phyloP scores from a whole-genome alignment of 257 asterid genomes.

The Penstemon newberryi region DNA sequence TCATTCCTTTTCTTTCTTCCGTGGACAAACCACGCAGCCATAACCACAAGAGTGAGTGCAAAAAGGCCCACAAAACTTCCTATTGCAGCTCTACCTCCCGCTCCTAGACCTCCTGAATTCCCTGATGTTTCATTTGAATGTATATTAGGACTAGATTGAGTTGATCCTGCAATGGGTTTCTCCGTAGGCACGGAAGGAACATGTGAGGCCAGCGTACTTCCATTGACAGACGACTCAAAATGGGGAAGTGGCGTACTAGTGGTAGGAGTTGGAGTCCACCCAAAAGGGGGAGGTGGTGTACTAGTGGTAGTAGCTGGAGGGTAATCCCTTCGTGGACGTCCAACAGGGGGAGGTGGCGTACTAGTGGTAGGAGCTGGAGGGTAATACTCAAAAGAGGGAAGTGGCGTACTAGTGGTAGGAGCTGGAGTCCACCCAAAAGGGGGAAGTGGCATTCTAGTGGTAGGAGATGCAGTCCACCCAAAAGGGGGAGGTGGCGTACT shows the following conservation, averaged over 20 bases:
- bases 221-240: constrained; percentile 27
- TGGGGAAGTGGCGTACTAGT: constrained; percentile 1
- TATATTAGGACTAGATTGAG: constrained; percentile 40
- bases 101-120: constrained; percentile 40
- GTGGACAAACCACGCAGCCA: constrained; percentile 60
- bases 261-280: constrained; percentile 45
- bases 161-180: constrained; percentile 71
- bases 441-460: no score
- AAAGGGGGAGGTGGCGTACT: no score
- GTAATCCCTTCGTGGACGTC: constrained; percentile 2
- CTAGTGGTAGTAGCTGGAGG: constrained; percentile 44
- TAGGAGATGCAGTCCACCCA: no score
- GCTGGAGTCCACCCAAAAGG: no score
- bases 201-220: constrained; percentile 36
- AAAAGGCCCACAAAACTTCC: constrained; percentile 60
- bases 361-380: constrained; percentile 32
- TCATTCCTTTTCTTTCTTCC: constrained; percentile 59
- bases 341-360: constrained; percentile 23
- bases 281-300: constrained; percentile 37
- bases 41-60: constrained; percentile 57
- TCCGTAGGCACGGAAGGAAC: constrained; percentile 43
- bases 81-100: constrained; percentile 54
- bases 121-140: constrained; percentile 39
- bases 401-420: no score
- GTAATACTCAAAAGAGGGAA: no score